Evolutionary conservation across 768 basidiomycete genomes (phyloP).

Genomic region (Termitomyces sp.): DNA sequence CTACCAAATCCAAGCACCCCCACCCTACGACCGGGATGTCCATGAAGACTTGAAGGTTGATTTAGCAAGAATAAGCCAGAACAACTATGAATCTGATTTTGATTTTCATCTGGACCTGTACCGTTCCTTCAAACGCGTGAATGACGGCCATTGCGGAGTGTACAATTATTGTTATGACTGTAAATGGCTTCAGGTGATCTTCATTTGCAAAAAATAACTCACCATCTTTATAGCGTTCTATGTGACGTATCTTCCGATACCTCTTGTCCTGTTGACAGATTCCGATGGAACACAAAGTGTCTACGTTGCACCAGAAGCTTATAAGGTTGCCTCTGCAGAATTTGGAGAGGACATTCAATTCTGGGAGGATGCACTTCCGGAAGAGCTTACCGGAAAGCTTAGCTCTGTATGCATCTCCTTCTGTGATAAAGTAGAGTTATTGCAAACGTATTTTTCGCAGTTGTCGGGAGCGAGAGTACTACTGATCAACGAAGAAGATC

Average conservation of each 20-base stretch:
- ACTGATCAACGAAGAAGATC: conserved; percentile 45
- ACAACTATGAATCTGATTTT: conserved; percentile 45
- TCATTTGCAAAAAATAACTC: not conserved
- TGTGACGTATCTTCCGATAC: conserved; percentile 43
- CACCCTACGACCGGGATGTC: conserved; percentile 47
- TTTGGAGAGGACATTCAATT: conserved; percentile 45
- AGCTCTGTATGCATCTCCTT: conserved; percentile 26
- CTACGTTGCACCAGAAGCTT: conserved; percentile 51
- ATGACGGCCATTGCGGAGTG: conserved; percentile 56
- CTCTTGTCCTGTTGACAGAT: conserved; percentile 42
- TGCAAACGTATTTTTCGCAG: conserved; percentile 14
- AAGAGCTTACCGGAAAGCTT: conserved; percentile 41
- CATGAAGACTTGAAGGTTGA: conserved; percentile 52
- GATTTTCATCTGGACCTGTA: conserved; percentile 52
- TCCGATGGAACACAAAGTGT: conserved; percentile 39
- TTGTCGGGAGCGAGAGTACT: conserved; percentile 50
- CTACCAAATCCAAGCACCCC: conserved; percentile 50
- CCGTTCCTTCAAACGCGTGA: conserved; percentile 45
- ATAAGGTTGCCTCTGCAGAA: conserved; percentile 42
- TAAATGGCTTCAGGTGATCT: conserved; percentile 6
- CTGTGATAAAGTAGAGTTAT: not conserved
- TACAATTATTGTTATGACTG: conserved; percentile 45
- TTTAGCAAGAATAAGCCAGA: conserved; percentile 40
- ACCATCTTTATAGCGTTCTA: conserved; percentile 28
- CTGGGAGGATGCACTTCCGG: conserved; percentile 50